A percentile compares a stretch with the other conserved stretches of the same genome.
phyloP scores from a whole-genome alignment of 2,329 filamentous ascomycete species.

The Diplocarpon rosae region DNA sequence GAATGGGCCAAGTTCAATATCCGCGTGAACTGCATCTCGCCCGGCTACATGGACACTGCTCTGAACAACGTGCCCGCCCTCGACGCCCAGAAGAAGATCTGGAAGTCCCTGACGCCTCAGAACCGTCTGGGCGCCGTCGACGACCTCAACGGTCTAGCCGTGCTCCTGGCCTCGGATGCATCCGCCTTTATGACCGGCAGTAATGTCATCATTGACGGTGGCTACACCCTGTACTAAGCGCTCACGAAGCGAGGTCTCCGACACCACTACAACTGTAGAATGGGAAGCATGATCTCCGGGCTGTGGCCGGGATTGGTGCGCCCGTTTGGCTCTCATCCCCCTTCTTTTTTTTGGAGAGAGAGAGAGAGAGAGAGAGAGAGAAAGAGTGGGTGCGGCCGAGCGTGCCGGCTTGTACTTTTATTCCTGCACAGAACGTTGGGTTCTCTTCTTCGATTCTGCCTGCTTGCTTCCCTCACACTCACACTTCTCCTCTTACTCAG shows the following conservation, averaged over 20 bases:
- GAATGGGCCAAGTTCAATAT: slow-evolving; percentile 78
- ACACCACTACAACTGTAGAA: slow-evolving; percentile 2
- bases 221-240: slow-evolving; percentile 25
- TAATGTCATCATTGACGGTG: slow-evolving; percentile 37
- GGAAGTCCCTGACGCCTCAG: slow-evolving; percentile 64
- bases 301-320: no score
- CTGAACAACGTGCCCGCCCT: slow-evolving; percentile 68
- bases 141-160: slow-evolving; percentile 66
- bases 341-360: no score
- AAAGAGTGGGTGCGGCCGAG: background rate
- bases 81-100: slow-evolving; percentile 73
- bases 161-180: slow-evolving; percentile 65
- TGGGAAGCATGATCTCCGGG: background rate
- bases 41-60: slow-evolving; percentile 76
- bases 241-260: background rate
- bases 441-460: background rate
- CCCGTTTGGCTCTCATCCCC: no score
- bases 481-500: no score
- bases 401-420: slow-evolving; percentile 1
- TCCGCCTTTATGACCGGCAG: slow-evolving; percentile 68
- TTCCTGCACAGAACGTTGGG: slow-evolving; percentile 1
- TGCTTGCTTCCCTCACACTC: no score
- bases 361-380: no score
- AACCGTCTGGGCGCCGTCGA: slow-evolving; percentile 60
- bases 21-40: slow-evolving; percentile 74